Evolutionary conservation across 306 rosid genomes (phyloP).

Genomic region (Bauhinia variegata): DNA sequence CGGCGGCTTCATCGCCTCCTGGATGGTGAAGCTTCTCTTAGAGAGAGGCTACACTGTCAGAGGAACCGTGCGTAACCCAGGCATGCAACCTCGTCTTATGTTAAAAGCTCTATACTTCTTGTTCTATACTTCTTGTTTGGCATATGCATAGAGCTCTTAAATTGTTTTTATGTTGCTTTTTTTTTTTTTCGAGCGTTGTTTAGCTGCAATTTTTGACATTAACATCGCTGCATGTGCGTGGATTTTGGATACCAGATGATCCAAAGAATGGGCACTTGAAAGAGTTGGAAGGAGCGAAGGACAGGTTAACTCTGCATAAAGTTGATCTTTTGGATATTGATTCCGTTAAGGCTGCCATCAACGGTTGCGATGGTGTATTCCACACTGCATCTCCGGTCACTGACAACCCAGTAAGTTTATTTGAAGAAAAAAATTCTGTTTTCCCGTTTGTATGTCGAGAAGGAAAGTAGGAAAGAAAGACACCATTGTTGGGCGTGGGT

Average conservation of each 20-base stretch:
- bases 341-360: slow-evolving; percentile 56
- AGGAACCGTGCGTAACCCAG: slow-evolving; percentile 91
- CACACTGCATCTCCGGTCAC: slow-evolving; percentile 92
- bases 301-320: slow-evolving; percentile 62
- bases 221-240: background rate
- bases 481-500: background rate
- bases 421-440: no score
- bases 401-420: slow-evolving; percentile 66
- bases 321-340: slow-evolving; percentile 76
- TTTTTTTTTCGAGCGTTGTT: no score
- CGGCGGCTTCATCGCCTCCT: slow-evolving; percentile 93
- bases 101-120: no score
- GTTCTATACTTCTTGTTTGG: no score
- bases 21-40: slow-evolving; percentile 78
- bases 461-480: no score
- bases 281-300: slow-evolving; percentile 77
- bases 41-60: slow-evolving; percentile 74
- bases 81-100: slow-evolving; percentile 24
- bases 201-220: no score
- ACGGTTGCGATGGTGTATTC: slow-evolving; percentile 77
- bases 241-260: slow-evolving; percentile 57
- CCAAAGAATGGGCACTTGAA: slow-evolving; percentile 77
- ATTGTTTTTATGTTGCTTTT: no score
- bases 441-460: slow-evolving; percentile 11
- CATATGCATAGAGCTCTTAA: background rate